These are phyloP conservation scores for Camellia sinensis DNA, from an alignment of 148 eudicot genomes.

Conservation along the genomic window DNA sequence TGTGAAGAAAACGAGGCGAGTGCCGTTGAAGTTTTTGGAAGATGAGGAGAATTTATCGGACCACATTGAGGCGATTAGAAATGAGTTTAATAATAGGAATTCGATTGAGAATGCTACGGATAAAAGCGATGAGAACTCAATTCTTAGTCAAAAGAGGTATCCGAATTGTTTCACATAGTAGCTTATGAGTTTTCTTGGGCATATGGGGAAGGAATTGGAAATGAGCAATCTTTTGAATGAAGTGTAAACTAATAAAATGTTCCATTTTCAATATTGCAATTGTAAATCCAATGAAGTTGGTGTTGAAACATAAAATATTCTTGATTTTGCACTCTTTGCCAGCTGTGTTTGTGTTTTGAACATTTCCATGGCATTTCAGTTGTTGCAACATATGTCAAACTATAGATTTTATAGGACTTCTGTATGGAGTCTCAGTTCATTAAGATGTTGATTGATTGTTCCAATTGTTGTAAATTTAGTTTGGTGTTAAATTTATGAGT, in stretches of 20 bases:
- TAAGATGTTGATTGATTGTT: neutral
- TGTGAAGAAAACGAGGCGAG: conserved; percentile 45
- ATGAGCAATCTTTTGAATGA: conserved; percentile 1
- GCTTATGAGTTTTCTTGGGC: conserved; percentile 1
- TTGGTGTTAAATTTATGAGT: neutral
- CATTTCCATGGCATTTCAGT: neutral
- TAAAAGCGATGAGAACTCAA: conserved; percentile 38
- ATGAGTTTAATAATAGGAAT: conserved; percentile 48
- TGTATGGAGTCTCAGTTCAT: neutral
- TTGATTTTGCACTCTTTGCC: neutral
- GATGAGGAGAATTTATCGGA: conserved; percentile 43
- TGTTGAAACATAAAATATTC: neutral
- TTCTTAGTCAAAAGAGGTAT: conserved; percentile 65
- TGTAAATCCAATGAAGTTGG: neutral
- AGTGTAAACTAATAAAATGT: neutral
- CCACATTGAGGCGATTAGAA: conserved; percentile 46
- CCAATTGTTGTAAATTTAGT: neutral
- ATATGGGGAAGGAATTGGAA: neutral
- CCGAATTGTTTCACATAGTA: neutral
- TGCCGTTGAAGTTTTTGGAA: conserved; percentile 54
- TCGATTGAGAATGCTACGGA: conserved; percentile 18
- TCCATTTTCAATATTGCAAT: neutral
- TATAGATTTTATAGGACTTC: neutral
- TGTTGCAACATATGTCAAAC: neutral
- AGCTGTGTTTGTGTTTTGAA: neutral